Conservation (phyloP, 768 basidiomycete species). For the Trametes cingulata region DNA sequence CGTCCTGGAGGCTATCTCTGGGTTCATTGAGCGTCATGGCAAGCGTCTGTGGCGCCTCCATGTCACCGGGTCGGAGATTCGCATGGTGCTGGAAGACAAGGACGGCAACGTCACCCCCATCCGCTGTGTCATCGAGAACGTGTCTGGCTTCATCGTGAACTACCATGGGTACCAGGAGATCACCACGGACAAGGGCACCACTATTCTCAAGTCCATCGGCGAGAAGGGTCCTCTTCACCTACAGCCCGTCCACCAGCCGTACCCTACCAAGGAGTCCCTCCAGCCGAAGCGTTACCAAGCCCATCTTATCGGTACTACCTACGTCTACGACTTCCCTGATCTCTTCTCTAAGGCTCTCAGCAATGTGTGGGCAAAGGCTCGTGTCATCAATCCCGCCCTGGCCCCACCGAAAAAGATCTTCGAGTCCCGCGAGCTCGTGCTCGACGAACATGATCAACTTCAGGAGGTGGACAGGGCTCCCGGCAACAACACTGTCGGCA, state of each 20-base stretch:
- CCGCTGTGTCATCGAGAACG: slow-evolving; percentile 97
- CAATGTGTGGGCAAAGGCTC: slow-evolving; percentile 84
- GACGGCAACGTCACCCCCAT: slow-evolving; percentile 96
- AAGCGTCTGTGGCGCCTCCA: slow-evolving; percentile 98
- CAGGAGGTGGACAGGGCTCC: slow-evolving; percentile 89
- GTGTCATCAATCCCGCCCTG: slow-evolving; percentile 62
- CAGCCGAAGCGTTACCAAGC: slow-evolving; percentile 99
- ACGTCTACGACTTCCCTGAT: slow-evolving; percentile 99
- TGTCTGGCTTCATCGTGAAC: slow-evolving; percentile 98
- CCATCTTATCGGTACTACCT: slow-evolving; percentile 96
- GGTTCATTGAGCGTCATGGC: slow-evolving; percentile 98
- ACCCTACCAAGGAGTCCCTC: slow-evolving; percentile 96
- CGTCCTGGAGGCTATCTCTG: slow-evolving; percentile 94
- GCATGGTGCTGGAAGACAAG: slow-evolving; percentile 90
- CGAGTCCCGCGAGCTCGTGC: slow-evolving; percentile 85
- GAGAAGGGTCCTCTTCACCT: slow-evolving; percentile 96
- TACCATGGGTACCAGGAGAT: slow-evolving; percentile 99
- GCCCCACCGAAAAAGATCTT: slow-evolving; percentile 76
- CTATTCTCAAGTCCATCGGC: slow-evolving; percentile 96
- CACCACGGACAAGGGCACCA: slow-evolving; percentile 91
- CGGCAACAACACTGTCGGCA: slow-evolving; percentile 93
- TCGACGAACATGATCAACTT: slow-evolving; percentile 91
- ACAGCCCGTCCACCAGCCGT: slow-evolving; percentile 90
- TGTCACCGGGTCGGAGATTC: slow-evolving; percentile 96
- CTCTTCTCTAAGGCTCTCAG: slow-evolving; percentile 97